Percentiles rank a stretch among this genome's conserved stretches.
phyloP scores from a whole-genome alignment of 345 rosid species.

The Physaria fendleri region DNA sequence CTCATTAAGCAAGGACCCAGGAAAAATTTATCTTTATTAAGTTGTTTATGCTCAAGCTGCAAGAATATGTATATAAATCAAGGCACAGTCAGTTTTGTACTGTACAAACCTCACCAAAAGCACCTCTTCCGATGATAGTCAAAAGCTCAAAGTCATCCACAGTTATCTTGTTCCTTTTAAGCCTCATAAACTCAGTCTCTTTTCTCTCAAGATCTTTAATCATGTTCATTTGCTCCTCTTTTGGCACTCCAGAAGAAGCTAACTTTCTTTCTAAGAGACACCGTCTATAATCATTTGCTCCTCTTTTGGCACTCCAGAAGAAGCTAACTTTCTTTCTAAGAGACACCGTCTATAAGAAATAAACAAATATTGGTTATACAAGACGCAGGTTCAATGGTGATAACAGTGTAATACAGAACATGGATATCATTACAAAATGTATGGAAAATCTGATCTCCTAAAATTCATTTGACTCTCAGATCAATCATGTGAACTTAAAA shows the following conservation, averaged over 20 bases:
- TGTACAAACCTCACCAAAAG: constrained; percentile 84
- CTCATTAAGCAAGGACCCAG: neutral
- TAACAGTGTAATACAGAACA: neutral
- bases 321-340: constrained; percentile 79
- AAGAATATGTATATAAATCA: neutral
- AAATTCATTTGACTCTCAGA: too few species aligned
- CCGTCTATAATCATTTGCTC: constrained; percentile 79
- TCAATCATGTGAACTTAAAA: too few species aligned
- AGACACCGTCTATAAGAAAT: constrained; percentile 74
- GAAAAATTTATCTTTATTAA: neutral
- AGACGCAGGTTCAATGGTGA: neutral
- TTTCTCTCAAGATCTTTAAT: constrained; percentile 90
- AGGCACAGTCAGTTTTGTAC: neutral
- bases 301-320: constrained; percentile 84
- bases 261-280: constrained; percentile 88
- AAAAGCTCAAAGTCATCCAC: constrained; percentile 92
- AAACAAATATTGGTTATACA: constrained; percentile 17
- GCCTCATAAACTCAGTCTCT: constrained; percentile 94
- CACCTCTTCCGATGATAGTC: constrained; percentile 77
- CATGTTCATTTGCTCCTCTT: constrained; percentile 79
- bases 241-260: constrained; percentile 85
- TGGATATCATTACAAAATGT: too few species aligned
- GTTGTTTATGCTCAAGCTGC: neutral
- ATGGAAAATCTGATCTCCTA: too few species aligned
- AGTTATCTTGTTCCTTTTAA: constrained; percentile 84